Evolutionary conservation across 805 yeast genomes (phyloP), one percentile per base, ranked within the genome.

Genomic region (Cyberlindnera misumaiensis): DNA sequence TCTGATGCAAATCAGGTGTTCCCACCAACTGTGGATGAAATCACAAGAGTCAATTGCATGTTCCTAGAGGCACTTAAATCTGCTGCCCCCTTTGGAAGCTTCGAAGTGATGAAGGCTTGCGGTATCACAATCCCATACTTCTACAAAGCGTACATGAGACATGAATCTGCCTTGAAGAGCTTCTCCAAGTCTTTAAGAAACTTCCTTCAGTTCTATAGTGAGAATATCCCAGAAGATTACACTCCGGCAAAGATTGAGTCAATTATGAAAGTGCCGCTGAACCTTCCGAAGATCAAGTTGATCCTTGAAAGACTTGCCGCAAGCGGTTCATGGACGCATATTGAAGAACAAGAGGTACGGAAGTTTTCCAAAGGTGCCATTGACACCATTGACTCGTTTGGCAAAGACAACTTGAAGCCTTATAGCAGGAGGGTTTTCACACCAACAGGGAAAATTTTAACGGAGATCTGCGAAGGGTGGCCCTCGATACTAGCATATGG

Each of bases 11-110:
- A 90, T 58, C 69, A 77, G 35, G 70, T 87, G 1, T 88, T 90
- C 53, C 97, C 97, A 3, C 97, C 97, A 1, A 90, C 97, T 0
- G 83, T 90, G 14, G 97, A 90, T 60, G 97, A 90, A 62, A 80
- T 90, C 13, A 84, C 95, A 10, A 70, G 97, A 52, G 80, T 90
- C 29, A 89, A 89, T 55, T 85, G 95, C 54, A 78, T 90, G 4
- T 76, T 86, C 42, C 72, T 83, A 44, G 94, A 83, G 48, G 76
- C 93, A 16, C 61, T 90, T 39, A 74, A 75, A 41, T 59, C 72
- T 12, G 90, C 97, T 0, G 52, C 65, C 2, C 75, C 80, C 0
- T 75, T 59, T 53, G 96, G 96, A 2, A 73, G 82, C 36, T 70
- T 72, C 36, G 97, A 90, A 58, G 68, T 86, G 3, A 59, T 90